phyloP scores from a whole-genome alignment of 768 basidiomycete genomes.

The Russula virescens region DNA sequence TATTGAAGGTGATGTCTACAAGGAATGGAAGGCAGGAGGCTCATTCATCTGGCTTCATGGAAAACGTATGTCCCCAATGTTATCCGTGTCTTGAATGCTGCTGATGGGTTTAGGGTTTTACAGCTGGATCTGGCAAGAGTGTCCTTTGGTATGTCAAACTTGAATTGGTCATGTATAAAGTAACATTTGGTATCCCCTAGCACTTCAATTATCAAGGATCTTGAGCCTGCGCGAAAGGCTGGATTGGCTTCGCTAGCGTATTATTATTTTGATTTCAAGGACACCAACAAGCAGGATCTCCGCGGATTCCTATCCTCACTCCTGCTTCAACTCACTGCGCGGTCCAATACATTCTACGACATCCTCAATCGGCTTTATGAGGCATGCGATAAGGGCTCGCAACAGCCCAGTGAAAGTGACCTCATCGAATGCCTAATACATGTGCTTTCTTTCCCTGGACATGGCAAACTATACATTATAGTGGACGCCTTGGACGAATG shows the following conservation, averaged over 20 bases:
- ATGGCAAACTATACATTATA: background rate
- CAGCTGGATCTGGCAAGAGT: constrained; percentile 5
- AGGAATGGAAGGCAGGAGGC: constrained; percentile 1
- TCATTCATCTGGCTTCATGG: background rate
- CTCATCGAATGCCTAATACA: background rate
- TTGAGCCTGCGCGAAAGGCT: too few relatives aligned
- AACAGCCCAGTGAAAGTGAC: constrained; percentile 1
- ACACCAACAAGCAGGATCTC: background rate
- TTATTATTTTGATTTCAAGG: constrained; percentile 6
- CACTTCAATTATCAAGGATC: too few relatives aligned
- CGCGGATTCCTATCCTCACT: constrained; percentile 6
- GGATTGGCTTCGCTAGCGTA: too few relatives aligned
- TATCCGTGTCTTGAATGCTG: background rate
- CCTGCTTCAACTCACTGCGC: background rate
- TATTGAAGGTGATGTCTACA: constrained; percentile 1
- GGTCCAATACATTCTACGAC: background rate
- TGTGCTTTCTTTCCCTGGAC: background rate
- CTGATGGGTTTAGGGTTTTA: background rate
- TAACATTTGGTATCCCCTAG: too few relatives aligned
- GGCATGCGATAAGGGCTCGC: background rate
- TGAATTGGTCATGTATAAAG: background rate
- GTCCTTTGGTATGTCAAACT: background rate
- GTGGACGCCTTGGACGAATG: constrained; percentile 5
- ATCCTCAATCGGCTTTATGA: background rate
- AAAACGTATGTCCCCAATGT: background rate